Evolutionary conservation across 345 rosid genomes (phyloP), one percentile per base, ranked within the genome.

Genomic region (Diplotaxis tenuifolia): DNA sequence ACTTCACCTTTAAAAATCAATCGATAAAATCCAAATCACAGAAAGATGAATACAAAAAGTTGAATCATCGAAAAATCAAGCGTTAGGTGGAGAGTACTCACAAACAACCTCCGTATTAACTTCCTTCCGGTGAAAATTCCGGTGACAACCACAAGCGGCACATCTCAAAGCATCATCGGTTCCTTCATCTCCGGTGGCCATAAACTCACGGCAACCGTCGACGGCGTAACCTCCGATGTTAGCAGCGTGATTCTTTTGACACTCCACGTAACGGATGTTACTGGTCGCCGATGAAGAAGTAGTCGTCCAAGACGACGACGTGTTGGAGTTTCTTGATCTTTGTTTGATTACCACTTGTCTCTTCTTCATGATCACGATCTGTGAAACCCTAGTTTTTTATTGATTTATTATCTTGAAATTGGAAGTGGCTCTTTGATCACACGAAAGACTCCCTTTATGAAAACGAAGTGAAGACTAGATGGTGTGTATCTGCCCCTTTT

Each of bases 181-280:
- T 1, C 84, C 88, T 58, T 84, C 87, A 11, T 57, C 78, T 1
- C 91, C 89, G 54, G 78, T 73, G 0, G 89, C 85, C 90, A 86
- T 82, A 86, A 89, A 89, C 76, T 89, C 95, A 42, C 92, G 82
- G 82, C 95, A 89, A 7, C 95, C 95, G 21, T 89, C 95, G 0
- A 89, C 87, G 8, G 92, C 90, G 32, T 87, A 86, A 31, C 95
- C 92, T 60, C 95, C 95, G 14, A 84, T 86, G 67, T 83, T 83
- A 2, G 90, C 85, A 11, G 95, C 92, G 42, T 89, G 95, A 73
- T 89, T 89, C 87, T 83, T 87, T 59, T 84, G 90, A 58, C 95
- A 89, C 85, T 89, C 95, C 1, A 77, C 80, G 23, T 88, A 88
- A 29, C 86, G 76, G 38, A 73, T 75, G 52, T 50, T 78, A 19